phyloP scores from a whole-genome alignment of 768 basidiomycete genomes.

The Boletus coccyginus region DNA sequence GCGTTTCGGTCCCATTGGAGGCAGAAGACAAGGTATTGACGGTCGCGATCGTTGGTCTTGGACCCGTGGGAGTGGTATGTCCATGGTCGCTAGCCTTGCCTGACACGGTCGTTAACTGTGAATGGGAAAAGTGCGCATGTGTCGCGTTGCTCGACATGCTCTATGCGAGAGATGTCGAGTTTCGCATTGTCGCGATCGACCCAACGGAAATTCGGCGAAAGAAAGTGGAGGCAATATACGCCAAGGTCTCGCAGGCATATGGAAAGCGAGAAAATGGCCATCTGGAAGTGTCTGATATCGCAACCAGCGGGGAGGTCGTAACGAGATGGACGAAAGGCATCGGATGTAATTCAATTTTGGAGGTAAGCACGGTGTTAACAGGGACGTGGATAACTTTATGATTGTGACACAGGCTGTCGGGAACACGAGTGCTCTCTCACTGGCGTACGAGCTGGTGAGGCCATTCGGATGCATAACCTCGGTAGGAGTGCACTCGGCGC shows the following conservation, averaged over 20 bases:
- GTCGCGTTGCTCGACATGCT: conserved; percentile 65
- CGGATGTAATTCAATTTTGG: conserved; percentile 65
- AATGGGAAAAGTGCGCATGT: conserved; percentile 47
- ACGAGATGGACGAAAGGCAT: conserved; percentile 51
- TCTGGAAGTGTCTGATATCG: conserved; percentile 50
- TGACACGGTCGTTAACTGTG: neutral
- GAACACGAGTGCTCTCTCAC: conserved; percentile 56
- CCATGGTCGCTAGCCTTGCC: neutral
- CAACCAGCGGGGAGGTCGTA: conserved; percentile 49
- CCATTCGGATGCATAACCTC: conserved; percentile 75
- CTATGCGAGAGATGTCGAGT: conserved; percentile 41
- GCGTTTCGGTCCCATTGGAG: conserved; percentile 28
- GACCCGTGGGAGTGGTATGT: conserved; percentile 70
- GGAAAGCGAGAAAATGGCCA: conserved; percentile 30
- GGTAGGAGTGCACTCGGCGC: conserved; percentile 66
- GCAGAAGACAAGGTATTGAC: conserved; percentile 52
- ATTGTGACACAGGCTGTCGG: conserved; percentile 57
- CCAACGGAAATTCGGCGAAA: conserved; percentile 52
- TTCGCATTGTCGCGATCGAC: conserved; percentile 64
- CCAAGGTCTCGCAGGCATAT: conserved; percentile 45
- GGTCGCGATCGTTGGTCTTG: conserved; percentile 69
- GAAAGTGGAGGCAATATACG: conserved; percentile 59
- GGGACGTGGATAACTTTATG: neutral
- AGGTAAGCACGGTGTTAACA: conserved; percentile 40
- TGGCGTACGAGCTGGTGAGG: conserved; percentile 69